Conservation (phyloP, 768 basidiomycete species). For the Hericium erinaceus region DNA sequence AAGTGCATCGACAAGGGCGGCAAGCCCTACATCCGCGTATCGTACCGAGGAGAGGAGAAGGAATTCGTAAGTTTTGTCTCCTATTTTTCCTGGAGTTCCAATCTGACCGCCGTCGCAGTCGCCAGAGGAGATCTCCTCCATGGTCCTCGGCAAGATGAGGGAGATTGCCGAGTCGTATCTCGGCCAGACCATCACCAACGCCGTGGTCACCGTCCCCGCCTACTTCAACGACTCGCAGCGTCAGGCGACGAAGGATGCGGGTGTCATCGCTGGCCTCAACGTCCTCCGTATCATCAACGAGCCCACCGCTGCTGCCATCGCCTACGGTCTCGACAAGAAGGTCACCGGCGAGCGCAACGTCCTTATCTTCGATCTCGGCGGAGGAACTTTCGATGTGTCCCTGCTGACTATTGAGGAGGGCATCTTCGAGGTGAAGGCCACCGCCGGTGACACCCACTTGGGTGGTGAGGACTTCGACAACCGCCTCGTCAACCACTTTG, state of each 20-base stretch:
- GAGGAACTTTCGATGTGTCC: slow-evolving; percentile 97
- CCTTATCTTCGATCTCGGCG: slow-evolving; percentile 96
- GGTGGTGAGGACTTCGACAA: slow-evolving; percentile 99
- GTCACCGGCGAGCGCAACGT: slow-evolving; percentile 86
- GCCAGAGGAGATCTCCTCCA: slow-evolving; percentile 96
- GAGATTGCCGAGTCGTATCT: slow-evolving; percentile 96
- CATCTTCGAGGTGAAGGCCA: slow-evolving; percentile 97
- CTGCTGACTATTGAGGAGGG: slow-evolving; percentile 94
- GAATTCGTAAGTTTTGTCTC: slow-evolving; percentile 60
- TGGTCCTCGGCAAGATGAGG: slow-evolving; percentile 98
- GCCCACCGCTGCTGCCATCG: slow-evolving; percentile 96
- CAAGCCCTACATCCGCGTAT: slow-evolving; percentile 82
- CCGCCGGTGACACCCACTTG: slow-evolving; percentile 96
- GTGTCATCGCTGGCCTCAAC: slow-evolving; percentile 87
- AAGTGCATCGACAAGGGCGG: slow-evolving; percentile 76
- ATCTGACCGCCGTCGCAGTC: slow-evolving; percentile 39
- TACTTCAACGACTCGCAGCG: slow-evolving; percentile 99
- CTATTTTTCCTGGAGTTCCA: not conserved
- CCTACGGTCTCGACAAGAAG: slow-evolving; percentile 97
- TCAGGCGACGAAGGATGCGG: slow-evolving; percentile 97
- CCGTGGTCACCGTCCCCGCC: slow-evolving; percentile 93
- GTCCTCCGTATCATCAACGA: slow-evolving; percentile 99
- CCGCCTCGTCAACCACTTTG: slow-evolving; percentile 94
- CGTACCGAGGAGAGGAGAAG: slow-evolving; percentile 91
- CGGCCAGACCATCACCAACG: slow-evolving; percentile 73